These are phyloP conservation scores for Arthrinium phaeospermum DNA, from an alignment of 2,329 filamentous ascomycete species.

Conservation along the genomic window DNA sequence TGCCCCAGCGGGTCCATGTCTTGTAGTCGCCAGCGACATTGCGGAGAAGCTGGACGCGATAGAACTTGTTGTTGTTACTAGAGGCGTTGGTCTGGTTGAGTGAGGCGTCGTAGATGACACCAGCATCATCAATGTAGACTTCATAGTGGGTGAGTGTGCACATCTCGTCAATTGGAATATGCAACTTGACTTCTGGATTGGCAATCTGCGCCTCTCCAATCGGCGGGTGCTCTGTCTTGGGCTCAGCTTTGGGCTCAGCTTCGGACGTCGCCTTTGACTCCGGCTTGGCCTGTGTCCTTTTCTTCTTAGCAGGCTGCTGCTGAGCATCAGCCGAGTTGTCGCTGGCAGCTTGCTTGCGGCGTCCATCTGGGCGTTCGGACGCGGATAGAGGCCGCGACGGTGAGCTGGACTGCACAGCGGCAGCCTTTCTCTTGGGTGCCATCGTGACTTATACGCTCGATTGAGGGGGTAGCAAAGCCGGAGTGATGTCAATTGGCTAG, in stretches of 20 bases:
- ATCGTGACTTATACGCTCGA: neutral
- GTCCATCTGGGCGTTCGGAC: neutral
- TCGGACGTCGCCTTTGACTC: neutral
- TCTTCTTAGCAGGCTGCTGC: neutral
- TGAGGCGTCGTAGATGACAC: conserved; percentile 77
- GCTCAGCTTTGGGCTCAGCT: neutral
- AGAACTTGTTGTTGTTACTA: conserved; percentile 84
- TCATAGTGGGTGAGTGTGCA: conserved; percentile 39
- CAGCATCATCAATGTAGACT: conserved; percentile 71
- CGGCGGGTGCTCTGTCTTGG: neutral
- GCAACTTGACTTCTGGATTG: conserved; percentile 20
- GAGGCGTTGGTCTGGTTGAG: conserved; percentile 78
- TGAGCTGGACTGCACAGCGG: neutral
- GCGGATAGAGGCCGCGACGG: neutral
- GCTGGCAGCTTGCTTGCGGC: neutral
- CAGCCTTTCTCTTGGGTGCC: conserved; percentile 9
- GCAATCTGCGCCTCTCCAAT: conserved; percentile 25
- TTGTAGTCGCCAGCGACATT: conserved; percentile 50
- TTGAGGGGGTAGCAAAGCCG: neutral
- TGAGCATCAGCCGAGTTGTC: neutral
- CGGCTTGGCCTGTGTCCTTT: neutral
- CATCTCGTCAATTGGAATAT: conserved; percentile 23
- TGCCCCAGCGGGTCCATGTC: conserved; percentile 82
- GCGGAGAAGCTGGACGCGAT: conserved; percentile 67
- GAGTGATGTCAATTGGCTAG: neutral